Percentiles rank a stretch among this genome's conserved stretches.
Evolutionary conservation across 2,329 filamentous ascomycete genomes (phyloP).

Genomic region (Colletotrichum lupini): DNA sequence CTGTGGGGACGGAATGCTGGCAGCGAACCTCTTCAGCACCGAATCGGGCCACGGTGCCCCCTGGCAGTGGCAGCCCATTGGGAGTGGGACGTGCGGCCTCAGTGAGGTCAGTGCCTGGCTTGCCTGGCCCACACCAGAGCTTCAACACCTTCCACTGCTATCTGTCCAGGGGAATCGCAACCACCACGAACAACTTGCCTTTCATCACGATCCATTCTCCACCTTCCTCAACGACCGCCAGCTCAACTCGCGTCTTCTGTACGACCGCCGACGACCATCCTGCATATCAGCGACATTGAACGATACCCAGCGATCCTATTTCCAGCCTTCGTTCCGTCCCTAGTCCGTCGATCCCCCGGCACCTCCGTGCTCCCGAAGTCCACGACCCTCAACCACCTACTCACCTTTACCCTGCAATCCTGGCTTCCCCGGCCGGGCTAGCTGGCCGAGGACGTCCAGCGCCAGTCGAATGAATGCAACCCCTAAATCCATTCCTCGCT

Average conservation of each 20-base stretch:
- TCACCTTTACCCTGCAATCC: conserved; percentile 30
- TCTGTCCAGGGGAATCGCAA: conserved; percentile 33
- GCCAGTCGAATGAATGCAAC: conserved; percentile 74
- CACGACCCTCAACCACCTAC: conserved; percentile 2
- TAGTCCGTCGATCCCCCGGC: conserved; percentile 13
- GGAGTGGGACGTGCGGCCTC: conserved; percentile 21
- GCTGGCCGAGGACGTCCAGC: conserved; percentile 35
- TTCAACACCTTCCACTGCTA: conserved; percentile 24
- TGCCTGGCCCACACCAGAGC: conserved; percentile 33
- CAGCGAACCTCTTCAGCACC: conserved; percentile 27
- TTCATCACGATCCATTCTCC: conserved; percentile 1
- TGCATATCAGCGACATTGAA: neutral
- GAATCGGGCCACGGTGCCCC: conserved; percentile 22
- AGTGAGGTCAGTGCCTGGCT: conserved; percentile 26
- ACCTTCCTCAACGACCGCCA: neutral
- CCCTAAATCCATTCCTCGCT: conserved; percentile 97
- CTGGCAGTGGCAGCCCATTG: conserved; percentile 18
- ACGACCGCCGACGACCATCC: neutral
- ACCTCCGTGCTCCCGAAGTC: conserved; percentile 10
- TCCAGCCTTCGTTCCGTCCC: no score
- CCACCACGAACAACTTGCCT: conserved; percentile 6
- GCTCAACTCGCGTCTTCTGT: neutral
- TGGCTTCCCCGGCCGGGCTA: conserved; percentile 34
- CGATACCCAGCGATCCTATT: neutral
- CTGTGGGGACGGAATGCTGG: neutral